Base-by-base conservation (phyloP, 805 yeast genomes). In the Candida tibetensis region DNA sequence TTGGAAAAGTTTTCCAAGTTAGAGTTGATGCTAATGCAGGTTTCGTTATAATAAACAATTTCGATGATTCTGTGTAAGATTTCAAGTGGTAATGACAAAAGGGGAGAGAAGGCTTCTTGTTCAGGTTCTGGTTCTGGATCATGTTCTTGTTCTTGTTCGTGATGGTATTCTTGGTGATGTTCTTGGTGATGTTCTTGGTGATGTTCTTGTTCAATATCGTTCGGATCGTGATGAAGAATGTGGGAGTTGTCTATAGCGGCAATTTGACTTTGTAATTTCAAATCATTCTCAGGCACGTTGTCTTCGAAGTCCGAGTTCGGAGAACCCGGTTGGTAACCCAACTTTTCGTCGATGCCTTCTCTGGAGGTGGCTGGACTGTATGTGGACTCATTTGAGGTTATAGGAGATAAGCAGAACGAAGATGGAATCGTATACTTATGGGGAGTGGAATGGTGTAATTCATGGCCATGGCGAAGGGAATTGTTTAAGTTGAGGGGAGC, bases 61-160 rank as follows among this genome's bases (percentile, higher is more conserved):
- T 79, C 80, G 28, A 79, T 59, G 42, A 79, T 76, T 48, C 72
- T 70, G 57, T 69, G 70, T 29, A 76, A 60, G 41, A 79, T 74
- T 50, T 79, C 85, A 7, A 79, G 62, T 2, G 85, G 85, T 32
- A 78, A 57, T 30, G 66, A 61, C 17, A 46, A 32, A 27, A 46
- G 45, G 4, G 50, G 50, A 9, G 44, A 38, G 15, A 40, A 40
- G 10, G 34, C 36, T 12, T 32, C 41, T 15, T 28, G 25, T n/a
- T n/a, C 37, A 12, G 16, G 5, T 21, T 32, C 35, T 22, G 27
- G 15, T 29, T 29, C 32, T 17, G 6, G 9, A 5, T 17, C 34
- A 18, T 15, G 13, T 15, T 10, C 17, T 6, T 21, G 12, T 9
- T 36, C 39, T 5, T 17, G 13, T 19, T 27, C 27, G 21, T 5